phyloP scores from a whole-genome alignment of 1,139 yeast species.

The Yamadazyma atlantica region DNA sequence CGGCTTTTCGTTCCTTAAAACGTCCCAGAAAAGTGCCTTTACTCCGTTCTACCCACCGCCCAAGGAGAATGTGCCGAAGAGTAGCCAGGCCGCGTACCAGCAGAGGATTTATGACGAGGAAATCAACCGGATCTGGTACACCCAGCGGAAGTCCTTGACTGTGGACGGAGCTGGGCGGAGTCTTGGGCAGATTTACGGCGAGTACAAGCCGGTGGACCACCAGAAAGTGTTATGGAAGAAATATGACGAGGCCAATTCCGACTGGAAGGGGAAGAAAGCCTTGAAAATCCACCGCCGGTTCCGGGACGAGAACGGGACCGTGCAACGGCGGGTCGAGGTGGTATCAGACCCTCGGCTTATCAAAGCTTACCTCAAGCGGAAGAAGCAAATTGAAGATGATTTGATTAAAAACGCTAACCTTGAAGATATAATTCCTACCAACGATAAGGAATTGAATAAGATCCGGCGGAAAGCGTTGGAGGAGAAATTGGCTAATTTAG shows the following conservation, averaged over 20 bases:
- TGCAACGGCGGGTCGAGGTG: slow-evolving; percentile 78
- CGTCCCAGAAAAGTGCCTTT: slow-evolving; percentile 96
- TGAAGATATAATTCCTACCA: slow-evolving; percentile 75
- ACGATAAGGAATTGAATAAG: slow-evolving; percentile 81
- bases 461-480: slow-evolving; percentile 77
- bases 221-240: slow-evolving; percentile 29
- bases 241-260: slow-evolving; percentile 24
- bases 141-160: slow-evolving; percentile 68
- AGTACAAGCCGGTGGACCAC: slow-evolving; percentile 42
- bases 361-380: slow-evolving; percentile 77
- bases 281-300: slow-evolving; percentile 77
- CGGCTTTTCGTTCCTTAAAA: slow-evolving; percentile 84
- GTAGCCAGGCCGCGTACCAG: slow-evolving; percentile 66
- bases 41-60: slow-evolving; percentile 57
- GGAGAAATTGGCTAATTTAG: slow-evolving; percentile 81
- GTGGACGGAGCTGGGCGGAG: slow-evolving; percentile 31
- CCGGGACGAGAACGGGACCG: slow-evolving; percentile 80
- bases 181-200: slow-evolving; percentile 34
- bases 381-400: slow-evolving; percentile 74
- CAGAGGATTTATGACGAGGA: slow-evolving; percentile 93
- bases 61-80: slow-evolving; percentile 45
- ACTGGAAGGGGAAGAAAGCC: slow-evolving; percentile 35
- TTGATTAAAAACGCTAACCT: slow-evolving; percentile 54
- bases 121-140: slow-evolving; percentile 85
- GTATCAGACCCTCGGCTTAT: slow-evolving; percentile 85